Conservation (phyloP, 371 early-diverging fungal species). For the Blastocladiella emersonii region DNA sequence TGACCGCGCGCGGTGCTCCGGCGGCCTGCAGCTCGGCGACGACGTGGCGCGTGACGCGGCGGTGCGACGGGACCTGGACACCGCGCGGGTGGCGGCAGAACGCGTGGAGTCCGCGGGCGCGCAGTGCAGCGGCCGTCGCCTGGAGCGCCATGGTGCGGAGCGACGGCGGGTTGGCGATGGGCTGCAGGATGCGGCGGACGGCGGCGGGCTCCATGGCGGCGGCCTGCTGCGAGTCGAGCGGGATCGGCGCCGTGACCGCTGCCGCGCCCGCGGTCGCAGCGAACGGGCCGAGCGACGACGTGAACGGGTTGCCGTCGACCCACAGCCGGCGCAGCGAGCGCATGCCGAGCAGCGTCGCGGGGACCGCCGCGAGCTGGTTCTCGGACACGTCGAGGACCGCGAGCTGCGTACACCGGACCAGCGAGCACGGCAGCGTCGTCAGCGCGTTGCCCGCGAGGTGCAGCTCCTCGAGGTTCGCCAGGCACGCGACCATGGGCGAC, state of each 20-base stretch:
- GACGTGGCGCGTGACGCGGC: background rate
- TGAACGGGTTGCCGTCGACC: background rate
- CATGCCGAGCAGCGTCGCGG: background rate
- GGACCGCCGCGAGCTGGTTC: background rate
- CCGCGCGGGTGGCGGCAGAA: background rate
- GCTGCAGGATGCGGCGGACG: background rate
- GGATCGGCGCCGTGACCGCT: background rate
- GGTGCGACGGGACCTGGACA: background rate
- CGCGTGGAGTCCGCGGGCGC: background rate
- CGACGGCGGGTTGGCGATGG: background rate
- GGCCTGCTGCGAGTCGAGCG: background rate
- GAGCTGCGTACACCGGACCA: background rate
- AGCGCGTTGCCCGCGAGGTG: slow-evolving; percentile 3
- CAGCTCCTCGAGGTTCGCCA: background rate
- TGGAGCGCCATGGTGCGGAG: background rate
- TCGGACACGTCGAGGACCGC: background rate
- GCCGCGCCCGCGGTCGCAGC: no score
- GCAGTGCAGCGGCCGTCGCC: background rate
- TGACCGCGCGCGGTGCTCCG: background rate
- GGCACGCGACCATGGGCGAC: background rate
- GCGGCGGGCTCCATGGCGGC: background rate
- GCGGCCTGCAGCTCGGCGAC: background rate
- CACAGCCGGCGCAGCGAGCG: background rate
- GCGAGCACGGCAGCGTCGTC: background rate
- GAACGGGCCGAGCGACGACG: background rate